These are phyloP conservation scores for Leccinum fallax DNA, from an alignment of 1,284 basidiomycete genomes.

Conservation along the genomic window DNA sequence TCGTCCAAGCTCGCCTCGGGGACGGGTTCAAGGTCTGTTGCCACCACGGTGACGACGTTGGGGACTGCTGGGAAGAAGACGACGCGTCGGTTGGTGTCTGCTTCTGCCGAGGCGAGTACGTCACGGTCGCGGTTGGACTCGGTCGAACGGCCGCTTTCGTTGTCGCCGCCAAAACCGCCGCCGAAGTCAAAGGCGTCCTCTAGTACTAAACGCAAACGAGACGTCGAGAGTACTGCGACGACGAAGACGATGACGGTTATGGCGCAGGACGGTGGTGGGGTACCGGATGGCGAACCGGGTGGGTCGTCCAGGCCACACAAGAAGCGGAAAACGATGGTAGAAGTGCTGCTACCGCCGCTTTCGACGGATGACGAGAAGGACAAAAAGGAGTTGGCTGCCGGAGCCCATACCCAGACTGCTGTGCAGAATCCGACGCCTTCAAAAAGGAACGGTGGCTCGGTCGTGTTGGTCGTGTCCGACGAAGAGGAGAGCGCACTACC, in stretches of 20 bases:
- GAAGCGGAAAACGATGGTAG: constrained; percentile 19
- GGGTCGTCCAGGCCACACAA: constrained; percentile 20
- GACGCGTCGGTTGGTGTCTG: constrained; percentile 18
- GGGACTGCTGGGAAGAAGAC: constrained; percentile 4
- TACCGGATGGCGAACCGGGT: not conserved
- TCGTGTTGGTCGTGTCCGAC: not conserved
- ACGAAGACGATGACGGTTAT: not conserved
- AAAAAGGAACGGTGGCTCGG: not conserved
- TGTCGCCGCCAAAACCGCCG: not conserved
- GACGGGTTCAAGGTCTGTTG: not conserved
- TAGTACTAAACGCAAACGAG: constrained; percentile 25
- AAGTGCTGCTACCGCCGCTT: constrained; percentile 13
- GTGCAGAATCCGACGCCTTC: not conserved
- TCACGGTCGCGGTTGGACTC: constrained; percentile 8
- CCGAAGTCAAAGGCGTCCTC: not conserved
- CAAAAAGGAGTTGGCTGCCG: not conserved
- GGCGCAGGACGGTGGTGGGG: not conserved
- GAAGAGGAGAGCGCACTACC: constrained; percentile 4
- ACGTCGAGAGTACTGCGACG: not conserved
- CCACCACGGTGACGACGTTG: constrained; percentile 7
- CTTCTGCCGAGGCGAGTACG: constrained; percentile 4
- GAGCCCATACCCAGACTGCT: not conserved
- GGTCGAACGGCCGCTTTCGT: constrained; percentile 1
- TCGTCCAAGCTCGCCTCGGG: constrained; percentile 14
- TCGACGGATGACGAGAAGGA: constrained; percentile 18